phyloP scores from a whole-genome alignment of 345 rosid genomes.

The Camelina laxa region DNA sequence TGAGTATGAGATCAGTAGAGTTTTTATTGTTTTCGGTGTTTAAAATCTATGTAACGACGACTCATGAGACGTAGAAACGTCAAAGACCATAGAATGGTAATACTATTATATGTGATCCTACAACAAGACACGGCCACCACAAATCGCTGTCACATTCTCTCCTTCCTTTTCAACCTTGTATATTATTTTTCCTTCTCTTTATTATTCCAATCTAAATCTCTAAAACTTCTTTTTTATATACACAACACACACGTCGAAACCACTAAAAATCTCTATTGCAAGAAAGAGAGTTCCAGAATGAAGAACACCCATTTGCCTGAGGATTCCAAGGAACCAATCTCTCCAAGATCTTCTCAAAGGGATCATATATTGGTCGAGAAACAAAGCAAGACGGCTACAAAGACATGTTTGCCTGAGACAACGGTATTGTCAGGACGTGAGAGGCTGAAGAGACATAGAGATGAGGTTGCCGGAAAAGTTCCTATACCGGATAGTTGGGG shows the following conservation, averaged over 20 bases:
- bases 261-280: neutral
- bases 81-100: slow-evolving; percentile 49
- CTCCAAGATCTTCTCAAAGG: slow-evolving; percentile 12
- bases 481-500: slow-evolving; percentile 72
- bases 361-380: neutral
- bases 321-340: slow-evolving; percentile 24
- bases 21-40: neutral
- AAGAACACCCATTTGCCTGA: slow-evolving; percentile 29
- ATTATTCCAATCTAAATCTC: neutral
- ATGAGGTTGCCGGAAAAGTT: slow-evolving; percentile 57
- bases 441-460: slow-evolving; percentile 66
- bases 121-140: slow-evolving; percentile 36
- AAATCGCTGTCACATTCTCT: slow-evolving; percentile 36
- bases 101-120: slow-evolving; percentile 24
- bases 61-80: slow-evolving; percentile 49
- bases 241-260: neutral
- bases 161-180: slow-evolving; percentile 38
- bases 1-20: no score
- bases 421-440: slow-evolving; percentile 52
- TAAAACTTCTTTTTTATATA: neutral
- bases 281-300: slow-evolving; percentile 20
- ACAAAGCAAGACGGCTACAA: neutral
- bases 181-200: neutral
- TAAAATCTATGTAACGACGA: neutral
- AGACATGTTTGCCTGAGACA: slow-evolving; percentile 11